Base-by-base conservation (phyloP, 768 basidiomycete genomes). In the Phylloporus rhodoxanthus region DNA sequence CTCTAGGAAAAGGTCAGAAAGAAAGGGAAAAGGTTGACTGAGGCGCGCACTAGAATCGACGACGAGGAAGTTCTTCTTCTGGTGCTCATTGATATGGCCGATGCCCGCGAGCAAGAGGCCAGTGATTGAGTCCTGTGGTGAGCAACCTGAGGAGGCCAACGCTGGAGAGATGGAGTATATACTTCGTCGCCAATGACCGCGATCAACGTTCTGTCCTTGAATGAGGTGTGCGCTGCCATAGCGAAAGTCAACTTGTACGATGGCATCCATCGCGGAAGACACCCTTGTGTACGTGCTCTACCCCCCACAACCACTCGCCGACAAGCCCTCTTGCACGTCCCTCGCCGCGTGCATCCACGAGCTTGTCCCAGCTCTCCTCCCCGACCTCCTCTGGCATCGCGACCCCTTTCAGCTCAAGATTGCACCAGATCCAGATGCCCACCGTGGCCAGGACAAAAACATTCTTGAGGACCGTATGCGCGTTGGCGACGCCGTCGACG, bases 141-240 rank as follows among this genome's bases (percentile, higher is more conserved):
- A 19, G 48, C 45, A 41, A 23, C 26, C n/a, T 60, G 36, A 61
- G 57, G 50, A 32, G 15, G 36, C 43, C 10, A 15, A 21, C 38
- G 50, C 37, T 19, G 44, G 26, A 21, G 19, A 14, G 36, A 36
- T 26, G 17, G 15, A 7, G 28, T 20, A 5, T 72, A 48, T 57
- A 94, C 95, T 75, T 99, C 96, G 68, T 98, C 96, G 34, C 95
- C 96, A 58, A 99, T 98, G 65, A 94, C 91, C 29, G 96, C 95
- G 36, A 99, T 79, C 36, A 98, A 73, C 53, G 78, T 87, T 48
- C 95, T 80, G 69, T 95, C 86, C 69, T 87, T 86, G 76, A 75
- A 82, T 36, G 83, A 77, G 47, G 75, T 67, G 51, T 62, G 71
- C 20, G 72, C 68, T 45, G 81, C 70, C 80, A 82, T 82, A 47